phyloP scores from a whole-genome alignment of 2,329 filamentous ascomycete species.

The Colletotrichum lini region DNA sequence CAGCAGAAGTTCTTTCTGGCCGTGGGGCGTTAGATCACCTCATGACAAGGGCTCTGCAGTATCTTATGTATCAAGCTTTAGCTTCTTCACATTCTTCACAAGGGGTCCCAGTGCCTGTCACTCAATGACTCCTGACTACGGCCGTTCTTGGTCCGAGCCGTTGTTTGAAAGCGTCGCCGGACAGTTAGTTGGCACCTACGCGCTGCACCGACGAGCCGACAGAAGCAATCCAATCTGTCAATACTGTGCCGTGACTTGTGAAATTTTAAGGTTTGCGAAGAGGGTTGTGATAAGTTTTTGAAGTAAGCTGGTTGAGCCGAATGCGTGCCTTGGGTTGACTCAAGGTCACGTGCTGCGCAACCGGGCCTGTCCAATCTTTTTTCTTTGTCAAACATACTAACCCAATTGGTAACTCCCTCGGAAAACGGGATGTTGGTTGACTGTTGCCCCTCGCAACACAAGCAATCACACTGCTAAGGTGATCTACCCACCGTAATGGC shows the following conservation, averaged over 20 bases:
- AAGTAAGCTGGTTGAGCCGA: no score
- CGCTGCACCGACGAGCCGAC: background rate
- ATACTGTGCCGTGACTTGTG: no score
- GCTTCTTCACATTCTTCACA: constrained; percentile 23
- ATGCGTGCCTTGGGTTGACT: background rate
- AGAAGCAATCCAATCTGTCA: no score
- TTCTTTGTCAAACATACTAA: background rate
- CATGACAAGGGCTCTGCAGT: constrained; percentile 18
- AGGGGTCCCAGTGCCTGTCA: constrained; percentile 3
- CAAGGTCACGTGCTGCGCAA: background rate
- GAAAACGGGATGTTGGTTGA: background rate
- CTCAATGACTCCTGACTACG: constrained; percentile 1
- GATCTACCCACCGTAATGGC: background rate
- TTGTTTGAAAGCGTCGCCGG: background rate
- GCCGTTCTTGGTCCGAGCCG: constrained; percentile 15
- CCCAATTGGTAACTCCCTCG: background rate
- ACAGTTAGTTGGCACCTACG: background rate
- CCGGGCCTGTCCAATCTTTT: background rate
- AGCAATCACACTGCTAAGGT: background rate
- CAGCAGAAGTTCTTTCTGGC: background rate
- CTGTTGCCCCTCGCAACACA: constrained; percentile 41
- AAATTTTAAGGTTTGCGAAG: no score
- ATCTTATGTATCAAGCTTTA: constrained; percentile 22
- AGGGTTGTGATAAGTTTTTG: no score
- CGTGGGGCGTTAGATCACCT: background rate